A percentile compares a stretch with the other conserved stretches of the same genome.
Conservation (phyloP, 2,329 filamentous ascomycete genomes). For the Fusarium napiforme region DNA sequence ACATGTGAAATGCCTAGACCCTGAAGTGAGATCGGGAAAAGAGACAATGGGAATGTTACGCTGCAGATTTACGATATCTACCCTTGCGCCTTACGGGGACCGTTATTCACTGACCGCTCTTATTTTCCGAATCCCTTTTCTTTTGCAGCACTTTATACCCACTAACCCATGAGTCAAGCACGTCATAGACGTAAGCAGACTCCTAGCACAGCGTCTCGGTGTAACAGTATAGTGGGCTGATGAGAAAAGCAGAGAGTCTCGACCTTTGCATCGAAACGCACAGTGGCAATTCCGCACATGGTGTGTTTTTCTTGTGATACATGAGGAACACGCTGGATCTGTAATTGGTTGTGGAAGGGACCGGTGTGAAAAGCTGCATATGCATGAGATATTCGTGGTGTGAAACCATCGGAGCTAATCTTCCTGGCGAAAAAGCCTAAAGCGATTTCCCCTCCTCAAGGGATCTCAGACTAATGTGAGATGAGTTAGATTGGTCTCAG, state of each 20-base stretch:
- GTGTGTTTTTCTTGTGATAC: background rate
- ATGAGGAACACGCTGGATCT: background rate
- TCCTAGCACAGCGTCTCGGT: background rate
- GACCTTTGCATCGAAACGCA: too few species aligned
- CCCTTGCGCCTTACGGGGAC: background rate
- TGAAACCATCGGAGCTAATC: conserved; percentile 11
- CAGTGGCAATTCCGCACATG: background rate
- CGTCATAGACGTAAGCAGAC: conserved; percentile 30
- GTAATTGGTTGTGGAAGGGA: background rate
- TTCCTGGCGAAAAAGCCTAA: conserved; percentile 6
- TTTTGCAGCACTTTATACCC: background rate
- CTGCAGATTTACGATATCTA: conserved; percentile 7
- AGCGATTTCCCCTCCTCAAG: background rate
- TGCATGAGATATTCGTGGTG: background rate
- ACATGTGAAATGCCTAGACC: conserved; percentile 7
- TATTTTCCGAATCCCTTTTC: background rate
- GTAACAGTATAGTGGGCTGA: background rate
- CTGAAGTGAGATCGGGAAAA: background rate
- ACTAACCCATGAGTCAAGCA: background rate
- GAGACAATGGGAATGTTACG: conserved; percentile 9
- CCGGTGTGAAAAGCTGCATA: conserved; percentile 22
- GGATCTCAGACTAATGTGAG: background rate
- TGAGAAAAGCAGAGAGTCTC: background rate
- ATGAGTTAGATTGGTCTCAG: background rate
- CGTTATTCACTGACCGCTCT: background rate